Evolutionary conservation across 768 basidiomycete species (phyloP).

Genomic region (Cystobasidium onofrii): DNA sequence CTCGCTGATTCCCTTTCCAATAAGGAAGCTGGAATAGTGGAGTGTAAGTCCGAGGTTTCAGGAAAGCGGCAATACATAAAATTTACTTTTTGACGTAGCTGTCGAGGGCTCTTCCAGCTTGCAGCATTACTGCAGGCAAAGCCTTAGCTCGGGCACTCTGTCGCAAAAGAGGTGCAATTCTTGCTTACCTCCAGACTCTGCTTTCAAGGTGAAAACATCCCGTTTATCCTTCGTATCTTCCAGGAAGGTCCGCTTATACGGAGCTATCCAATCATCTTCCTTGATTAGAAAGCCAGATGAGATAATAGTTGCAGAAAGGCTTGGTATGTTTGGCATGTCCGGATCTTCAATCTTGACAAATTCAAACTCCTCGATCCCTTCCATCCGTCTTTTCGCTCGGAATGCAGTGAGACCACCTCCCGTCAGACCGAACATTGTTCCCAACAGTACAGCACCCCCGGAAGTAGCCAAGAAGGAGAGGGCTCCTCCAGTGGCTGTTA

Average conservation of each 20-base stretch:
- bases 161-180: background rate
- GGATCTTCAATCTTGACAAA: constrained; percentile 37
- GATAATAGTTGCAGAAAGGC: constrained; percentile 46
- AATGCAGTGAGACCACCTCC: constrained; percentile 39
- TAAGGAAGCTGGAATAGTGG: constrained; percentile 17
- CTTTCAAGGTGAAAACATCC: constrained; percentile 48
- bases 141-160: no score
- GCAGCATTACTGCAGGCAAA: constrained; percentile 44
- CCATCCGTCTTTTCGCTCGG: constrained; percentile 37
- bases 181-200: constrained; percentile 44
- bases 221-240: constrained; percentile 39
- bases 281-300: constrained; percentile 49
- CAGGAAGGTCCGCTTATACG: constrained; percentile 39
- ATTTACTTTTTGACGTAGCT: constrained; percentile 41
- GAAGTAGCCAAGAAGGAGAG: constrained; percentile 37
- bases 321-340: constrained; percentile 39
- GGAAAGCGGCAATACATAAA: background rate
- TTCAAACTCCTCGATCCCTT: constrained; percentile 39
- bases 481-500: constrained; percentile 29
- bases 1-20: constrained; percentile 42
- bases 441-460: constrained; percentile 39
- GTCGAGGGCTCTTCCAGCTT: constrained; percentile 43
- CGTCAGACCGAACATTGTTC: constrained; percentile 40
- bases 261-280: constrained; percentile 45
- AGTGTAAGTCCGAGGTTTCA: background rate